These are phyloP conservation scores for Tetrahymena elliotti DNA, from an alignment of 73 alveolate genomes.

Conservation along the genomic window DNA sequence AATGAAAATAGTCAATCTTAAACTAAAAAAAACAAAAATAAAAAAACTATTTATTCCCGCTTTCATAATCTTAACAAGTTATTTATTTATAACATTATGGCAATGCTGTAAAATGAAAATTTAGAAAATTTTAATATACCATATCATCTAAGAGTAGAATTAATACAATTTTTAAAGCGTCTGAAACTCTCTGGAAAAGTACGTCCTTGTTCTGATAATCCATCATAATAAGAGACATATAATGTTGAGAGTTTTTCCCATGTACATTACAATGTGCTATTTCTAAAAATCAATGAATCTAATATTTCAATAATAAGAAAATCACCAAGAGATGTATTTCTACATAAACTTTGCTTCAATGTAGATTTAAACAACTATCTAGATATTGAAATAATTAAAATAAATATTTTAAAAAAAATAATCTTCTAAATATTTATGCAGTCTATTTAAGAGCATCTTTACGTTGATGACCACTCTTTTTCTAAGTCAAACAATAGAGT, in stretches of 20 bases:
- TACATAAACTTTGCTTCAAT: neutral
- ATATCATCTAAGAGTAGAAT: neutral
- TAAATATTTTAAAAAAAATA: neutral
- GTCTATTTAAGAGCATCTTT: neutral
- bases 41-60: neutral
- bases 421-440: neutral
- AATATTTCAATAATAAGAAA: neutral
- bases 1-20: neutral
- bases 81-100: neutral
- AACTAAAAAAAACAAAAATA: neutral
- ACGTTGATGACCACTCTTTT: neutral
- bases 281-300: neutral
- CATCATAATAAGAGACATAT: neutral
- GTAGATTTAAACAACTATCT: neutral
- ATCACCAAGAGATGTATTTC: neutral
- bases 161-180: neutral
- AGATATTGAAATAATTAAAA: neutral
- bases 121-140: neutral
- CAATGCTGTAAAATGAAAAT: neutral
- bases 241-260: neutral
- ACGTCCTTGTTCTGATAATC: neutral
- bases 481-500: neutral
- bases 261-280: neutral
- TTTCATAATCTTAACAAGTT: neutral
- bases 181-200: neutral